phyloP scores from a whole-genome alignment of 305 asterid species.

The Caryopteris hybrid region DNA sequence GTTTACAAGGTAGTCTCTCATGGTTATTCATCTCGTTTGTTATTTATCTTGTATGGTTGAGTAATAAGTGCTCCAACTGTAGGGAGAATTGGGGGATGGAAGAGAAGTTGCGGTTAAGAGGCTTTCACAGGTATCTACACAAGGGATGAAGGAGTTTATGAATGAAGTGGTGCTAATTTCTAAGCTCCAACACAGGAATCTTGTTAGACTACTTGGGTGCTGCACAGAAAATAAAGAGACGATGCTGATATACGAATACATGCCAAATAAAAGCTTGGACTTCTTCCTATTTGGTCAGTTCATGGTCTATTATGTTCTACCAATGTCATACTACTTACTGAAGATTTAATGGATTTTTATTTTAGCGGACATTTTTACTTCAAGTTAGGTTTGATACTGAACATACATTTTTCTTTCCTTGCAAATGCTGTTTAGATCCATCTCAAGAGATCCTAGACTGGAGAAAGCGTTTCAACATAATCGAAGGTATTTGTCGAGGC shows the following conservation, averaged over 20 bases:
- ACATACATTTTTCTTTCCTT: neutral
- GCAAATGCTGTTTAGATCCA: neutral
- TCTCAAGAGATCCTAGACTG: neutral
- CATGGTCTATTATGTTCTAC: slow-evolving; percentile 15
- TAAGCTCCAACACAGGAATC: neutral
- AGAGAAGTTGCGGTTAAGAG: slow-evolving; percentile 15
- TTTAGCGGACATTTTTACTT: too few species aligned
- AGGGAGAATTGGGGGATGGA: slow-evolving; percentile 44
- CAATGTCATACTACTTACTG: neutral
- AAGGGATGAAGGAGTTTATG: neutral
- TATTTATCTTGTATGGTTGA: neutral
- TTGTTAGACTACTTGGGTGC: neutral
- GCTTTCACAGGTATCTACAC: neutral
- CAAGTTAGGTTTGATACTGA: neutral
- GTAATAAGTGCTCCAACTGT: neutral
- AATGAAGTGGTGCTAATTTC: neutral
- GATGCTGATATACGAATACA: neutral
- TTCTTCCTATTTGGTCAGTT: neutral
- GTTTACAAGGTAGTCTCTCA: slow-evolving; percentile 15
- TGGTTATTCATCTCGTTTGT: neutral
- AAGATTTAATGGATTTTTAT: too few species aligned
- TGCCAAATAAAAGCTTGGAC: too few species aligned
- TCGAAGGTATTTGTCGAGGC: neutral
- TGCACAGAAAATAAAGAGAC: neutral
- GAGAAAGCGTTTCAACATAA: neutral